A percentile compares a stretch with the other conserved stretches of the same genome.
phyloP scores from a whole-genome alignment of 106 monocot species.

The Chionographis japonica region DNA sequence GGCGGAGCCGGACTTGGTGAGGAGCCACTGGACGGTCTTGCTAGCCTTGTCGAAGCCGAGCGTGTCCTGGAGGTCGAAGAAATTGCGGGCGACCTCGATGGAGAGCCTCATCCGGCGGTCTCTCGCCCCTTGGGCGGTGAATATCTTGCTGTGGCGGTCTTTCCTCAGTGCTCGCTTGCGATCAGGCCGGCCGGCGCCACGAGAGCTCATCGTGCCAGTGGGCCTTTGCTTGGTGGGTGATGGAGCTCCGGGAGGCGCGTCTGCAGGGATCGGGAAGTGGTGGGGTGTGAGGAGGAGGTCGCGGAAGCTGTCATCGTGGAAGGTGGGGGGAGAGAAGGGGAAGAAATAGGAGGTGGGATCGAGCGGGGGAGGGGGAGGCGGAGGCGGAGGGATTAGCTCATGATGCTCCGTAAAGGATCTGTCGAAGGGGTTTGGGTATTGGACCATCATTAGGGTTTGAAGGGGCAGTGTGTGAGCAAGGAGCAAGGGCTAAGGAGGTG shows the following conservation, averaged over 20 bases:
- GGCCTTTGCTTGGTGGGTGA: neutral
- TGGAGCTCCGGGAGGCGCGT: neutral
- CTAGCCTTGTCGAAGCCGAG: conserved; percentile 80
- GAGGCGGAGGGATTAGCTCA: neutral
- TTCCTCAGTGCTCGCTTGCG: conserved; percentile 25
- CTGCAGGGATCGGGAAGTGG: neutral
- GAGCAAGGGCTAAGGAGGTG: too few relatives aligned
- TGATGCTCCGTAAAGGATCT: neutral
- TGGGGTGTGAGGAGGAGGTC: conserved; percentile 5
- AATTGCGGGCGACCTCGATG: conserved; percentile 56
- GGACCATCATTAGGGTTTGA: neutral
- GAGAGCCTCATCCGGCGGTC: conserved; percentile 82
- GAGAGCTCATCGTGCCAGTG: neutral
- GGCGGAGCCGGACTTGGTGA: conserved; percentile 45
- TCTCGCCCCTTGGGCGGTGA: conserved; percentile 56
- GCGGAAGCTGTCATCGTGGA: neutral
- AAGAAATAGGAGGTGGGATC: neutral
- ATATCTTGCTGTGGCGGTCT: conserved; percentile 81
- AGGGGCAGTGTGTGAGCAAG: too few relatives aligned
- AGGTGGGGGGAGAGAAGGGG: neutral
- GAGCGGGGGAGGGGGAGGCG: neutral
- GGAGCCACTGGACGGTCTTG: conserved; percentile 78
- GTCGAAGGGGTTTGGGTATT: neutral
- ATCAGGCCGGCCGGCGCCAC: too few relatives aligned
- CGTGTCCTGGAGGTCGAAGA: conserved; percentile 72